A percentile compares a stretch with the other conserved stretches of the same genome.
phyloP scores from a whole-genome alignment of 2,329 filamentous ascomycete genomes.

The Sporothrix euskadiensis region DNA sequence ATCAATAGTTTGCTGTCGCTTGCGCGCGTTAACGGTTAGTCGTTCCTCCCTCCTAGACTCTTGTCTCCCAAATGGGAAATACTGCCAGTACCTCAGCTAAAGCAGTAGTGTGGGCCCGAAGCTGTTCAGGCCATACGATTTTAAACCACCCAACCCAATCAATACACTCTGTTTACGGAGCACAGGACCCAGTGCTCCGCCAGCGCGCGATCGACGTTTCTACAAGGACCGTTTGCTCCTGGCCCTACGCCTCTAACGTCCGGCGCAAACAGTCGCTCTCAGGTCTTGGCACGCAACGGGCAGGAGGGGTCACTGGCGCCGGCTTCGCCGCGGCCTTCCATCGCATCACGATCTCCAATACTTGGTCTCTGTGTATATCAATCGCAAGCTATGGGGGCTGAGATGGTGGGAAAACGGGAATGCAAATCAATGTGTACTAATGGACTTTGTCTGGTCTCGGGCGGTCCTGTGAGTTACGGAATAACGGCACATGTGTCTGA shows the following conservation, averaged over 20 bases:
- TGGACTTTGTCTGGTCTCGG: background rate
- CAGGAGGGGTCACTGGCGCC: background rate
- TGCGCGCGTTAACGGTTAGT: background rate
- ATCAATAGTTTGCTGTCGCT: conserved; percentile 1
- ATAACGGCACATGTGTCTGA: conserved; percentile 4
- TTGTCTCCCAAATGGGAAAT: background rate
- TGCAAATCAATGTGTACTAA: background rate
- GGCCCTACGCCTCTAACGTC: background rate
- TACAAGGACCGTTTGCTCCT: background rate
- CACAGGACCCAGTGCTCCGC: background rate
- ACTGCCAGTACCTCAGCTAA: background rate
- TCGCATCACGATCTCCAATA: background rate
- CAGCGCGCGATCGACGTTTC: background rate
- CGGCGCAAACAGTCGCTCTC: background rate
- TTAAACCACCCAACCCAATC: background rate
- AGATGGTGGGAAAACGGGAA: background rate
- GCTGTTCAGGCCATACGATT: background rate
- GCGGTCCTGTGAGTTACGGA: background rate
- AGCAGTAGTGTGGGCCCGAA: background rate
- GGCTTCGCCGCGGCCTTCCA: background rate
- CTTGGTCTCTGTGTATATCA: background rate
- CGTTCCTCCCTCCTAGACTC: background rate
- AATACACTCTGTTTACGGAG: background rate
- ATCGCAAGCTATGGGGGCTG: background rate
- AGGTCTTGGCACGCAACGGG: conserved; percentile 13